Percentiles rank a stretch among this genome's conserved stretches.
Evolutionary conservation across 768 basidiomycete species (phyloP).

Genomic region (Tricholoma bakamatsutake): DNA sequence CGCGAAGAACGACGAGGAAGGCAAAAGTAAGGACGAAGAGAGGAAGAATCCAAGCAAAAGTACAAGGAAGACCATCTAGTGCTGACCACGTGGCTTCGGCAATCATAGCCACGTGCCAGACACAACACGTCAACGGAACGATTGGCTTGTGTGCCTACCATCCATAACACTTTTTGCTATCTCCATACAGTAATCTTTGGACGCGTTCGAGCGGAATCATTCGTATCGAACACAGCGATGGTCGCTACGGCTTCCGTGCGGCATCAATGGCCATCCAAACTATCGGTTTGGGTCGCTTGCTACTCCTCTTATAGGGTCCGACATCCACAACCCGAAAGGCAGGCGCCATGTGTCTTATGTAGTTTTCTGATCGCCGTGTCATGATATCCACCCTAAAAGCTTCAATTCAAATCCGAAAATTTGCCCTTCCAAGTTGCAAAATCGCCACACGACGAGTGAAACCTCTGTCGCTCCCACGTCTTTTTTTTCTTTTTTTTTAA

Average conservation of each 20-base stretch:
- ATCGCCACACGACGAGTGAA: no score
- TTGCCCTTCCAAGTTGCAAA: no score
- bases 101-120: slow-evolving; percentile 19
- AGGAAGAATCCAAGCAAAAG: slow-evolving; percentile 1
- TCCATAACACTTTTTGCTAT: not conserved
- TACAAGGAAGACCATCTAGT: slow-evolving; percentile 13
- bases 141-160: not conserved
- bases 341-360: not conserved
- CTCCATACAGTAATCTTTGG: not conserved
- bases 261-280: not conserved
- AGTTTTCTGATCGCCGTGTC: not conserved
- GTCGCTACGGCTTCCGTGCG: not conserved
- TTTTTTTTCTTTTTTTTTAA: no score
- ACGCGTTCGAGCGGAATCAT: not conserved
- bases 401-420: not conserved
- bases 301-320: not conserved
- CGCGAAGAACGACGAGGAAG: slow-evolving; percentile 7
- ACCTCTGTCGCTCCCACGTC: no score
- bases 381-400: not conserved
- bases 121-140: slow-evolving; percentile 13
- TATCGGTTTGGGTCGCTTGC: not conserved
- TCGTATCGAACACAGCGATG: not conserved
- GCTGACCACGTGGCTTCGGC: slow-evolving; percentile 15
- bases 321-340: not conserved
- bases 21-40: not conserved